A percentile compares a stretch with the other conserved stretches of the same genome.
Evolutionary conservation across 768 basidiomycete species (phyloP).

Genomic region (Phlegmacium glaucopus): DNA sequence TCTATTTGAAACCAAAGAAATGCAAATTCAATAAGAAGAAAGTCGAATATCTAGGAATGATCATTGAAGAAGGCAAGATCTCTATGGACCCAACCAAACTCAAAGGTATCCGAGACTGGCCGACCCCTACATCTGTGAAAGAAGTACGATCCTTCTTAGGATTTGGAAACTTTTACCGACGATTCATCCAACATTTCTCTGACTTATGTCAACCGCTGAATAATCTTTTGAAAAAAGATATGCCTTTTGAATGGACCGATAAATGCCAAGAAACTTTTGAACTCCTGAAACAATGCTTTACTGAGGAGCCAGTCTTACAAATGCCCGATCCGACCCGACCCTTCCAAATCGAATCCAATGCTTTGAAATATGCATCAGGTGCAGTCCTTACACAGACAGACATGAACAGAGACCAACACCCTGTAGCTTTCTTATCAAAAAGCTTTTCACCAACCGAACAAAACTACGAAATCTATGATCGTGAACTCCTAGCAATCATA

Average conservation of each 20-base stretch:
- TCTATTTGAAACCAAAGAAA: slow-evolving; percentile 34
- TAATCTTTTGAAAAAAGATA: slow-evolving; percentile 21
- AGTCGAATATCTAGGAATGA: slow-evolving; percentile 29
- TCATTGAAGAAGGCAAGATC: slow-evolving; percentile 23
- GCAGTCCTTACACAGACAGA: slow-evolving; percentile 32
- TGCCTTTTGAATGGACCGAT: slow-evolving; percentile 22
- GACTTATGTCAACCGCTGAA: slow-evolving; percentile 24
- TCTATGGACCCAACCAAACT: slow-evolving; percentile 38
- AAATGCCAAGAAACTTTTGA: slow-evolving; percentile 23
- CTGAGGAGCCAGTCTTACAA: slow-evolving; percentile 20
- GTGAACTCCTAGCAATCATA: slow-evolving; percentile 47
- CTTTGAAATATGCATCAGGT: slow-evolving; percentile 28
- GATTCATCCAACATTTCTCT: slow-evolving; percentile 31
- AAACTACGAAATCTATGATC: slow-evolving; percentile 45
- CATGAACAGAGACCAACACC: slow-evolving; percentile 23
- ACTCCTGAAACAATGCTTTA: slow-evolving; percentile 22
- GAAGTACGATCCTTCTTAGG: slow-evolving; percentile 39
- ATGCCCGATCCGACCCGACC: slow-evolving; percentile 16
- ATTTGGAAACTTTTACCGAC: slow-evolving; percentile 35
- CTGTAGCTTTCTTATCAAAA: slow-evolving; percentile 34
- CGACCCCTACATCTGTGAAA: slow-evolving; percentile 23
- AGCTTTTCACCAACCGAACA: slow-evolving; percentile 28
- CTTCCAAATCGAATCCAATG: slow-evolving; percentile 26
- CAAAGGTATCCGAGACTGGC: slow-evolving; percentile 35
- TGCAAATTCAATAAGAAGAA: slow-evolving; percentile 24